Base-by-base conservation (phyloP, 192 early-diverging fungal species). In the Gigaspora rosea region DNA sequence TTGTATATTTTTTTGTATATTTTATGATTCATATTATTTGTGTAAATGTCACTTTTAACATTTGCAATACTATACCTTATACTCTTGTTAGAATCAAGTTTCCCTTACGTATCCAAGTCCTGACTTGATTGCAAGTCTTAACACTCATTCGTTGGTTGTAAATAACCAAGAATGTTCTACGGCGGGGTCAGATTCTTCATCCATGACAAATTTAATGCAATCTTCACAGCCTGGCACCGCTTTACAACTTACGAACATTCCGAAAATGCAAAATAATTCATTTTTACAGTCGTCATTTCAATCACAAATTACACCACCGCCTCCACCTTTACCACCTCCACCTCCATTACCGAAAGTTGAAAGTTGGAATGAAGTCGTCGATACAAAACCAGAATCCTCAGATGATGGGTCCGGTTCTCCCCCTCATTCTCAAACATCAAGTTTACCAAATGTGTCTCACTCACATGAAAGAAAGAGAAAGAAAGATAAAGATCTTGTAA, bases 401-500 rank as follows among this genome's bases (percentile, higher is more conserved):
- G 64, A 66, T 47, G 64, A 66, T 33, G 64, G 64, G 36, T 0
- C 7, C 2, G 0, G 9, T 18, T 41, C 33, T n/a, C 18, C 18
- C 11, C 13, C 41, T 11, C 16, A 18, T n/a, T 66, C 16, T 18
- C 36, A 66, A 41, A 18, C 33, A 47, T 8, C n/a, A 11, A 48
- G 16, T 66, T 6, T n/a, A 47, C 64, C 16, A 41, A n/a, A n/a
- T 20, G 33, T 11, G 46, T n/a, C 33, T n/a, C 6, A 18, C 8
- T 11, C 48, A 15, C 12, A 4, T 20, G 67, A 69, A 18, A 69
- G 49, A 48, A 69, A 69, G 22, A 46, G 67, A 13, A 69, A 69
- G 9, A 69, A 69, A 27, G 67, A 69, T 32, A 69, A 69, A 52
- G 67, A 69, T 27, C 9, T 20, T 69, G 7, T 69, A n/a, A 50